phyloP scores from a whole-genome alignment of 257 asterid genomes.

The Forsythia viridissima region DNA sequence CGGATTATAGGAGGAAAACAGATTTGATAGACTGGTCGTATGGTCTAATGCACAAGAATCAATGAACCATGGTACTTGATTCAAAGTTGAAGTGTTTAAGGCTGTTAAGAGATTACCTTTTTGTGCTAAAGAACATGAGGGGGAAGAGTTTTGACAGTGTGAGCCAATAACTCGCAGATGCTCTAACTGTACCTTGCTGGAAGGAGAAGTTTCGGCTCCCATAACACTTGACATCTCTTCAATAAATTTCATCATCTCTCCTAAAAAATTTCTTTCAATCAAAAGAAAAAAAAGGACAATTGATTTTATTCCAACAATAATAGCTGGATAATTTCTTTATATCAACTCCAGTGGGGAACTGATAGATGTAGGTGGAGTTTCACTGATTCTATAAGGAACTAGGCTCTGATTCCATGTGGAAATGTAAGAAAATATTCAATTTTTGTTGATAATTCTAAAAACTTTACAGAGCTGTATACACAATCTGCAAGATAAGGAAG shows the following conservation, averaged over 20 bases:
- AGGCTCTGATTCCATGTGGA: not conserved
- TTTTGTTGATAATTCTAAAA: not conserved
- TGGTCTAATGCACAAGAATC: not conserved
- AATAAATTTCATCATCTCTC: not conserved
- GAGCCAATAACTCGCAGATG: not conserved
- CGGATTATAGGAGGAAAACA: not conserved
- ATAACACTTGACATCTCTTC: not conserved
- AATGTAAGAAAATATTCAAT: not conserved
- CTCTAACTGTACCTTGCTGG: not conserved
- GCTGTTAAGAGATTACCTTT: not conserved
- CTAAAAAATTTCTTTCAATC: too few species aligned
- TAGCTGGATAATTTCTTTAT: not conserved
- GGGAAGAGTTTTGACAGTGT: not conserved
- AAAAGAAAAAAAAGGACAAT: too few species aligned
- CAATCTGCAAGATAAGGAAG: too few species aligned
- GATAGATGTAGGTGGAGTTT: not conserved
- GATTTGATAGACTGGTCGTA: not conserved
- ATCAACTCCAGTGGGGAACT: not conserved
- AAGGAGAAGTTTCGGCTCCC: not conserved
- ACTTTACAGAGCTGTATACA: too few species aligned
- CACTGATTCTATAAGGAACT: not conserved
- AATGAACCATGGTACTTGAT: not conserved
- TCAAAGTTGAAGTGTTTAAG: not conserved
- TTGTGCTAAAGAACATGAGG: not conserved
- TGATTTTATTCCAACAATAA: not conserved